phyloP scores from a whole-genome alignment of 148 eudicot species.

The Talinum fruticosum region DNA sequence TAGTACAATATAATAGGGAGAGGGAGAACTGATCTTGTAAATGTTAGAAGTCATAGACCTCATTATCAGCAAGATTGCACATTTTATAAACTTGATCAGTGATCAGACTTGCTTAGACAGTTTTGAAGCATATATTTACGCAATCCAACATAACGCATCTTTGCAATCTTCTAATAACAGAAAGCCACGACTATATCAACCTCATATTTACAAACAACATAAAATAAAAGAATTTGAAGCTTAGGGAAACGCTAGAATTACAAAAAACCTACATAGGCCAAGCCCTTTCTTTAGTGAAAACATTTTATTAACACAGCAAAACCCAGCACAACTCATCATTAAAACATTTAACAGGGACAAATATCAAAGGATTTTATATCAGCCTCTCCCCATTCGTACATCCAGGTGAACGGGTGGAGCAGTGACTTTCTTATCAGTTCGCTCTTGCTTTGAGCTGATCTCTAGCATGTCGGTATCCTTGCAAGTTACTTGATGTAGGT shows the following conservation, averaged over 20 bases:
- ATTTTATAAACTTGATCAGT: no score
- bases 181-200: constrained; percentile 2
- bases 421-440: constrained; percentile 30
- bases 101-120: no score
- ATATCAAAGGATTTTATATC: constrained; percentile 1
- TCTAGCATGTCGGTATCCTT: constrained; percentile 33
- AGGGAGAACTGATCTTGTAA: no score
- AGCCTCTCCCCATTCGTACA: constrained; percentile 85
- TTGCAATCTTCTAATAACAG: neutral
- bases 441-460: constrained; percentile 35
- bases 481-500: constrained; percentile 52
- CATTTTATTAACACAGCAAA: constrained; percentile 6
- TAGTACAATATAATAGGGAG: no score
- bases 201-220: constrained; percentile 9
- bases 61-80: no score
- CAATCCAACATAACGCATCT: neutral
- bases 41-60: no score
- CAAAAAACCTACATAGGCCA: constrained; percentile 7
- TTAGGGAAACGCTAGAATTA: neutral
- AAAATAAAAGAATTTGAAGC: neutral
- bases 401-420: constrained; percentile 42
- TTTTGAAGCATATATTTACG: neutral
- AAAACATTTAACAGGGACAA: neutral
- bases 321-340: constrained; percentile 13
- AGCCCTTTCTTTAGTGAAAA: neutral